Evolutionary conservation across 371 early-diverging fungal species (phyloP).

Genomic region (Quaeritorhiza haematococci): DNA sequence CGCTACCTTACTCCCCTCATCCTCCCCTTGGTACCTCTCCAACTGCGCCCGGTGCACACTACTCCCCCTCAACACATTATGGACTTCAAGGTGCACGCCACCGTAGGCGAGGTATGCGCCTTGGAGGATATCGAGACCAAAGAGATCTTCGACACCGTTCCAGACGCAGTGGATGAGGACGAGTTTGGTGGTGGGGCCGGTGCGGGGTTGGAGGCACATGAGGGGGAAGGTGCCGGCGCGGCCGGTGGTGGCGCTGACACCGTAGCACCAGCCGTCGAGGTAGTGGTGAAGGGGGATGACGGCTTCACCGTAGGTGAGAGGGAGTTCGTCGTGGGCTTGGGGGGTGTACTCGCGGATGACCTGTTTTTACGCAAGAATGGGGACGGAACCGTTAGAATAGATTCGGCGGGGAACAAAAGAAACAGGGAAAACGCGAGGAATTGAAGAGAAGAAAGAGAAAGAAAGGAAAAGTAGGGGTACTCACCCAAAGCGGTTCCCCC

Average conservation of each 20-base stretch:
- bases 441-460: no score
- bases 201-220: not conserved
- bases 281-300: conserved; percentile 1
- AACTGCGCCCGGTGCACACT: no score
- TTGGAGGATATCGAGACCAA: not conserved
- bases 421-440: no score
- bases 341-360: conserved; percentile 4
- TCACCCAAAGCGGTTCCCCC: conserved; percentile 3
- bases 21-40: no score
- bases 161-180: not conserved
- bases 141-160: not conserved
- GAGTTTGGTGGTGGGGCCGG: not conserved
- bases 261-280: conserved; percentile 1
- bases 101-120: not conserved
- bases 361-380: no score
- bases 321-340: conserved; percentile 3
- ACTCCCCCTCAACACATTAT: no score
- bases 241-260: not conserved
- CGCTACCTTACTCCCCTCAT: no score
- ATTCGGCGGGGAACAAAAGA: no score
- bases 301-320: conserved; percentile 1
- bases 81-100: no score
- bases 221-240: conserved; percentile 1
- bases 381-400: no score
- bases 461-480: no score